phyloP scores from a whole-genome alignment of 495 filamentous ascomycete genomes.

The Tuber magnatum region DNA sequence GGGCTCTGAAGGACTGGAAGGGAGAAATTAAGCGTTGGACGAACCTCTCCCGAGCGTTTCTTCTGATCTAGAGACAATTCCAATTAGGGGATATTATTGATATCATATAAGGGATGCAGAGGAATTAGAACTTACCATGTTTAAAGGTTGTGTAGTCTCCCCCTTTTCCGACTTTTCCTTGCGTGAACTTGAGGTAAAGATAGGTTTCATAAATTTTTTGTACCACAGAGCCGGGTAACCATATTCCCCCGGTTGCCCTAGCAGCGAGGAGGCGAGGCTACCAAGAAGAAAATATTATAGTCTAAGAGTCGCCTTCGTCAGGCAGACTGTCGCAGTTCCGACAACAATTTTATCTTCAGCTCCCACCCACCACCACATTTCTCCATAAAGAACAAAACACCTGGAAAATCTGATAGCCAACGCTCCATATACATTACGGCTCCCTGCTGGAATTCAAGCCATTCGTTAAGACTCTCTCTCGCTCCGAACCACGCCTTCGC shows the following conservation, averaged over 20 bases:
- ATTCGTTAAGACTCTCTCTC: neutral
- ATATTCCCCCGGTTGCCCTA: neutral
- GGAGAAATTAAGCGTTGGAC: neutral
- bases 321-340: neutral
- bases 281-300: too few species aligned
- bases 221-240: neutral
- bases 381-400: neutral
- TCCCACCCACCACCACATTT: neutral
- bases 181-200: neutral
- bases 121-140: neutral
- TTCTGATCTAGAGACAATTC: constrained; percentile 28
- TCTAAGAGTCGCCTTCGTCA: neutral
- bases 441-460: neutral
- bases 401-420: neutral
- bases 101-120: neutral
- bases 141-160: neutral
- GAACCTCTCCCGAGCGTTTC: constrained; percentile 39
- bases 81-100: constrained; percentile 2
- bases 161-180: neutral
- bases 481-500: neutral
- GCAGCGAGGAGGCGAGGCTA: neutral
- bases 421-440: neutral
- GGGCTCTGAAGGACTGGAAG: neutral
- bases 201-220: neutral
- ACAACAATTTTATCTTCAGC: neutral